Base-by-base conservation (phyloP, 2,329 filamentous ascomycete genomes). In the Trichoderma aggressivum region DNA sequence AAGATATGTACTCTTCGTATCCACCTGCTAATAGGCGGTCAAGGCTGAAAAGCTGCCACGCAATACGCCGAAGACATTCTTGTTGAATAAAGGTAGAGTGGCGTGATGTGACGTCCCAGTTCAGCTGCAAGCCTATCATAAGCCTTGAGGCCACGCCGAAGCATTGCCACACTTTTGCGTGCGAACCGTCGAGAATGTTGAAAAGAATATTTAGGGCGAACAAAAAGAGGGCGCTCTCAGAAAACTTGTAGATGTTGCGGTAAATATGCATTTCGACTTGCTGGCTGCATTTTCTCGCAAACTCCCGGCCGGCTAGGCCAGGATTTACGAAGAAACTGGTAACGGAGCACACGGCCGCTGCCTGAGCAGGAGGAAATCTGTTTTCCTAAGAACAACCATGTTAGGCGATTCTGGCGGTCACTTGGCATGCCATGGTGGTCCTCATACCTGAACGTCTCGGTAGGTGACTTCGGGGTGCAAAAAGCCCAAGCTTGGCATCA, bases 141-240 rank as follows among this genome's bases (percentile, higher is more conserved):
- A 82, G 74, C 24, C 81, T 78, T 10, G 77, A 77, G 4, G 80
- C 80, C 8, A 81, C 75, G 7, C 80, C 80, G 59, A 81, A 78
- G 60, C 80, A 80, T 70, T 82, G 80, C 81, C 82, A 83, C 12
- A 81, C 79, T 72, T 82, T 82, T 70, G 80, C 79, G 65, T 80
- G 79, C 36, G 79, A 78, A 28, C 79, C 79, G 11, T 78, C 76
- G 30, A 82, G 74, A 39, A 82, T 77, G 71, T 82, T 80, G 71
- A 81, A 81, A 7, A 77, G 75, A 24, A 80, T 78, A 72, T 78
- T 80, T 3, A 82, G 75, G 6, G 80, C 77, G 59, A 81, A 79
- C 1, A 83, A 77, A 26, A 80, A 76, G 18, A 82, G 75, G 7
- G 77, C 74, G 11, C 77, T 74, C 53, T 81, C 79, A 47, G 77